Percentiles rank a stretch among this genome's conserved stretches.
Evolutionary conservation across 192 early-diverging fungal genomes (phyloP).

Genomic region (Entophlyctis luteolus): DNA sequence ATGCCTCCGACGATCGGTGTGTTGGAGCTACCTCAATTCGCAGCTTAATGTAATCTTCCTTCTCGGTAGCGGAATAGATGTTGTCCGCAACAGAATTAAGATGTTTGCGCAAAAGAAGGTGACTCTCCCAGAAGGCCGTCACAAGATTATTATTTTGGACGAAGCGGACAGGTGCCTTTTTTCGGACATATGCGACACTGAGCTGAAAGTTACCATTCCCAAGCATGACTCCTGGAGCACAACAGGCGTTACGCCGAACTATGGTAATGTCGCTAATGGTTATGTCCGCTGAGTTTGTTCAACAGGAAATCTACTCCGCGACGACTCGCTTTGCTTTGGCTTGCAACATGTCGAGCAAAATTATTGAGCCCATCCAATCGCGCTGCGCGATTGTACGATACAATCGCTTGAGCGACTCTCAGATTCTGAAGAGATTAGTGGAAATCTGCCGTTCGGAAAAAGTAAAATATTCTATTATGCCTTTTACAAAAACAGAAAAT

Average conservation of each 20-base stretch:
- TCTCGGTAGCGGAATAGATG: constrained; percentile 78
- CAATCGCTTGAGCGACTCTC: constrained; percentile 69
- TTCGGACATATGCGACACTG: not conserved
- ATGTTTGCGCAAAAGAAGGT: constrained; percentile 99
- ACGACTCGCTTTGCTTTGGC: constrained; percentile 96
- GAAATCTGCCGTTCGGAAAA: constrained; percentile 82
- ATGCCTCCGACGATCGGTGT: constrained; percentile 97
- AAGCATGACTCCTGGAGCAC: constrained; percentile 94
- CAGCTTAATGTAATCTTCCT: not conserved
- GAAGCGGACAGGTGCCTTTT: constrained; percentile 79
- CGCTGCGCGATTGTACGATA: constrained; percentile 91
- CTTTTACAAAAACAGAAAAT: not conserved
- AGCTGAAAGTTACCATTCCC: not conserved
- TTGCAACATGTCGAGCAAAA: constrained; percentile 93
- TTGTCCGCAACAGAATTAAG: constrained; percentile 94
- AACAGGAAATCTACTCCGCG: constrained; percentile 80
- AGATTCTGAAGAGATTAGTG: constrained; percentile 73
- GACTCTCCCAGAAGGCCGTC: constrained; percentile 75
- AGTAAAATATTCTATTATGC: constrained; percentile 32
- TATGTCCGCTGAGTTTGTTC: not conserved
- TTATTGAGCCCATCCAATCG: constrained; percentile 97
- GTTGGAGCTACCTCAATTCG: not conserved
- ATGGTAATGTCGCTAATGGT: constrained; percentile 53
- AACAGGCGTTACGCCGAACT: constrained; percentile 93
- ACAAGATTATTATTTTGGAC: constrained; percentile 82